Percentiles rank a stretch among this genome's conserved stretches.
Evolutionary conservation across 1,284 basidiomycete species (phyloP).

Genomic region (Irpex sp.): DNA sequence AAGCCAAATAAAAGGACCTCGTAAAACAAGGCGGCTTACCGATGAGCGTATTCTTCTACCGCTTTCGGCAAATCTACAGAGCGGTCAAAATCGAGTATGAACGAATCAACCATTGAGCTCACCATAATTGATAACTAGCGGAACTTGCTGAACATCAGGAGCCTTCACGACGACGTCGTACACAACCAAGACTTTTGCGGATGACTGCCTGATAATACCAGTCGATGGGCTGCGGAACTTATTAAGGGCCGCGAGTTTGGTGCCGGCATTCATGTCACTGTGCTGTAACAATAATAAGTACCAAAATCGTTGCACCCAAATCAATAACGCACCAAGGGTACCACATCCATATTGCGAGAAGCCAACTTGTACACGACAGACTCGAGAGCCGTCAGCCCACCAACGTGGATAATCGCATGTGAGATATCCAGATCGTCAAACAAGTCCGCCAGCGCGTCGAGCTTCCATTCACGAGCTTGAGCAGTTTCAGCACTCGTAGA

Average conservation of each 20-base stretch:
- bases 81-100: neutral
- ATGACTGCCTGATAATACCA: constrained; percentile 54
- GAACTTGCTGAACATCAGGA: constrained; percentile 85
- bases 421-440: constrained; percentile 86
- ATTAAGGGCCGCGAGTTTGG: constrained; percentile 75
- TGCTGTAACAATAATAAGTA: constrained; percentile 43
- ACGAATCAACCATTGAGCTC: constrained; percentile 8
- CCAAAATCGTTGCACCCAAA: neutral
- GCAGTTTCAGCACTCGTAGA: constrained; percentile 77
- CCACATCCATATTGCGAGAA: constrained; percentile 79
- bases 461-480: constrained; percentile 94
- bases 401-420: constrained; percentile 88
- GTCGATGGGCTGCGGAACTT: constrained; percentile 67
- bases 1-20: constrained; percentile 9
- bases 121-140: constrained; percentile 92
- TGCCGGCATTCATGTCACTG: constrained; percentile 81
- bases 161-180: constrained; percentile 90
- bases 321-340: constrained; percentile 62
- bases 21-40: constrained; percentile 41
- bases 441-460: constrained; percentile 91
- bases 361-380: constrained; percentile 88
- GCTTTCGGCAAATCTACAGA: constrained; percentile 83
- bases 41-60: constrained; percentile 94
- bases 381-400: constrained; percentile 81
- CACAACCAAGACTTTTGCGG: constrained; percentile 79